Percentiles rank a stretch among this genome's conserved stretches.
These are phyloP conservation scores for Hypoxylon fragiforme DNA, from an alignment of 495 filamentous ascomycete species.

Conservation along the genomic window DNA sequence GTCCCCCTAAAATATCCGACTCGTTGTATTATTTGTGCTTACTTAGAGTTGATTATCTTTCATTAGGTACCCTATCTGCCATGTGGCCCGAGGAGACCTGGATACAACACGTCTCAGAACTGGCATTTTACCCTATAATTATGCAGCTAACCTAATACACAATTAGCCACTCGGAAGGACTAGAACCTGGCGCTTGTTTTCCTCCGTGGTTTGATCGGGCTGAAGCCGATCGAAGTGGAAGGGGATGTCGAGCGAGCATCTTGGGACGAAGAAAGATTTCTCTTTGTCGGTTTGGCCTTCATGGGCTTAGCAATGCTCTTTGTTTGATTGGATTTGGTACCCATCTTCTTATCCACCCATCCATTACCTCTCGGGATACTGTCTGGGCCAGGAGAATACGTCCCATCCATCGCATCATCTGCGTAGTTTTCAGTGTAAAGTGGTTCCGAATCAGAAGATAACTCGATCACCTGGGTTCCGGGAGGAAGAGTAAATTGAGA, in stretches of 20 bases:
- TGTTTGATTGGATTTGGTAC: neutral
- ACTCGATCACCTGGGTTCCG: slow-evolving; percentile 45
- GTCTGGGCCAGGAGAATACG: slow-evolving; percentile 34
- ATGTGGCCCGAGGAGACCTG: too few species aligned
- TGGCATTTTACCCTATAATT: too few species aligned
- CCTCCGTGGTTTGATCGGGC: slow-evolving; percentile 15
- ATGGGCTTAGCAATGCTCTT: slow-evolving; percentile 15
- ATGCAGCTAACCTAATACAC: too few species aligned
- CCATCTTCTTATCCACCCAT: slow-evolving; percentile 33
- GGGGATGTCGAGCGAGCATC: slow-evolving; percentile 4
- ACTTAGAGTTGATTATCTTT: too few species aligned
- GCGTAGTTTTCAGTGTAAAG: slow-evolving; percentile 45
- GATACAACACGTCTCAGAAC: too few species aligned
- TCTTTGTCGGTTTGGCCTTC: slow-evolving; percentile 4
- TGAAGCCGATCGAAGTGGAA: neutral
- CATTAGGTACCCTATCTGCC: too few species aligned
- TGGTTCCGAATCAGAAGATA: slow-evolving; percentile 46
- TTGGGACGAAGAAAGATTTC: slow-evolving; percentile 19
- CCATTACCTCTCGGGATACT: slow-evolving; percentile 28
- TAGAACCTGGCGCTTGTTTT: slow-evolving; percentile 31
- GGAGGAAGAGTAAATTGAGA: slow-evolving; percentile 39
- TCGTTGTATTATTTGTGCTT: too few species aligned
- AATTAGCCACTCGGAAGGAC: too few species aligned
- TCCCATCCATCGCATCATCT: slow-evolving; percentile 48
- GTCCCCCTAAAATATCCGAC: too few species aligned